These are phyloP conservation scores for Phycomyces nitens DNA, from an alignment of 192 early-diverging fungal species.

Conservation along the genomic window DNA sequence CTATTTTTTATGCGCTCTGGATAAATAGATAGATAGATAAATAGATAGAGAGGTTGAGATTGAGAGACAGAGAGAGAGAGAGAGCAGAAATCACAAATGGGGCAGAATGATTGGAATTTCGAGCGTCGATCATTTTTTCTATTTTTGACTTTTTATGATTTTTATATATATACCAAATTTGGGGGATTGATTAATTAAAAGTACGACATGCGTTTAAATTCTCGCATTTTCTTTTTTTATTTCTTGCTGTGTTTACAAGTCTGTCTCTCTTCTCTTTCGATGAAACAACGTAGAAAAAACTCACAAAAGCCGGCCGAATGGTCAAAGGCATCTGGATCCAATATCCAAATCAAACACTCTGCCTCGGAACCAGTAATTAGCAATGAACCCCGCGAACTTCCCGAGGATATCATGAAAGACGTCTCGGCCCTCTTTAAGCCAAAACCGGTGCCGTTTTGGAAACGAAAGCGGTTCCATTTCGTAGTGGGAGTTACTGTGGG, in stretches of 20 bases:
- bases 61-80: no score
- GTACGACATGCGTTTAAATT: background rate
- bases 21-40: no score
- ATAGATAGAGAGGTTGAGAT: no score
- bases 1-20: no score
- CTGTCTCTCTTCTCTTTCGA: background rate
- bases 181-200: background rate
- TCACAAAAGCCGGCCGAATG: background rate
- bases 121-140: no score
- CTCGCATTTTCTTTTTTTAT: slow-evolving; percentile 5
- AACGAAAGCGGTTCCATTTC: slow-evolving; percentile 30
- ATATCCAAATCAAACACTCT: background rate
- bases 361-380: background rate
- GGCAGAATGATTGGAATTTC: no score
- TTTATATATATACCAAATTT: no score
- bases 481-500: slow-evolving; percentile 23
- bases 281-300: background rate
- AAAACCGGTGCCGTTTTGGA: slow-evolving; percentile 15
- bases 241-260: background rate
- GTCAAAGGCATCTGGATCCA: background rate
- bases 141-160: no score
- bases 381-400: background rate
- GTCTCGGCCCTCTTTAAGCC: slow-evolving; percentile 1
- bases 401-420: slow-evolving; percentile 30
- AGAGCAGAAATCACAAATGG: no score